These are phyloP conservation scores for Ogataea pilisensis DNA, from an alignment of 805 yeast genomes.

Conservation along the genomic window DNA sequence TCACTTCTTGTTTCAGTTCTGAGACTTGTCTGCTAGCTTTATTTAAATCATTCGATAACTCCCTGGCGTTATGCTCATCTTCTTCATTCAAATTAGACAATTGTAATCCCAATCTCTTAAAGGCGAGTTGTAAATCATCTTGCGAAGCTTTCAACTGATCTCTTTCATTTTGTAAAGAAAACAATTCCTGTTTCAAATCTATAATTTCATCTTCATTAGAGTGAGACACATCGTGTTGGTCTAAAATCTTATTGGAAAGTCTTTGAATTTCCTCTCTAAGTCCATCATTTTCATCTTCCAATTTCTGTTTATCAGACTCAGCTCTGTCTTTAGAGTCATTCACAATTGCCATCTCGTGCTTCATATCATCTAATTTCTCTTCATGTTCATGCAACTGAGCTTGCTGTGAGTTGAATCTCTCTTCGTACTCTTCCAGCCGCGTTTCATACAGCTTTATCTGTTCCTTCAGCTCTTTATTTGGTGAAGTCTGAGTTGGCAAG, in stretches of 20 bases:
- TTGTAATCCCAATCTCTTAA: constrained; percentile 2
- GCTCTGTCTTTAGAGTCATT: not conserved
- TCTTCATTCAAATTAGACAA: not conserved
- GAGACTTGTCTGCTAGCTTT: constrained; percentile 8
- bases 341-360: constrained; percentile 5
- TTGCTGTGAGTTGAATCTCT: constrained; percentile 6
- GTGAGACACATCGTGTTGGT: constrained; percentile 4
- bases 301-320: not conserved
- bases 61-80: not conserved
- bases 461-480: constrained; percentile 5
- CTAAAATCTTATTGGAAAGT: constrained; percentile 2
- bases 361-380: constrained; percentile 7
- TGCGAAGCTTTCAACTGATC: constrained; percentile 12
- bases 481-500: constrained; percentile 1
- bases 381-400: constrained; percentile 7
- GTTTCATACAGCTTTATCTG: constrained; percentile 4
- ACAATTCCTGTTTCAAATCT: constrained; percentile 13
- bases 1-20: constrained; percentile 10
- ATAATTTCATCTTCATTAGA: constrained; percentile 8
- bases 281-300: constrained; percentile 1
- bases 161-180: constrained; percentile 8
- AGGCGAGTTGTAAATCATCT: constrained; percentile 9
- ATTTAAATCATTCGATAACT: constrained; percentile 5
- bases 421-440: constrained; percentile 6
- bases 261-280: constrained; percentile 2